Base-by-base conservation (phyloP, 1,139 yeast genomes). In the Eremothecium cymbalariae region DNA sequence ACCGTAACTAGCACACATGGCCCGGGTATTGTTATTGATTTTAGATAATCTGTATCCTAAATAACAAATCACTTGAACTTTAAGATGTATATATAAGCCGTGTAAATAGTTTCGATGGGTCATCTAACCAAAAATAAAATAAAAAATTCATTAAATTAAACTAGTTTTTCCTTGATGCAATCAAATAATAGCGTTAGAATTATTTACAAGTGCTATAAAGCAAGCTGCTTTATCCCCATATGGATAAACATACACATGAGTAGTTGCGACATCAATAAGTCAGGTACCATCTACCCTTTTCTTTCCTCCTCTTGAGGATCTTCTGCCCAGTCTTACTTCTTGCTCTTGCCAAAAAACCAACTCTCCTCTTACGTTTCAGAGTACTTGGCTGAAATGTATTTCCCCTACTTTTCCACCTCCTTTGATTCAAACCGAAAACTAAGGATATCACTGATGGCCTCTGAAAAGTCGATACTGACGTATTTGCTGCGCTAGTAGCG, bases 381-480 rank as follows among this genome's bases (percentile, higher is more conserved):
- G 94, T 86, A 40, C 88, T 80, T 30, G 98, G 97, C 60, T 88
- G 97, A 61, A 81, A 90, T 15, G 95, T 85, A 63, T 85, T 82
- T 62, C 98, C 98, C 66, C 94, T 76, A 18, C 86, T 69, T 57
- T 82, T 78, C 78, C 88, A 79, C 65, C 95, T 73, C 63, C 68
- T 74, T 34, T 51, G 57, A 13, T 38, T 35, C 12, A 38, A 19
- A 60, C 53, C 72, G 60, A 44, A 37, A 11, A 44, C 28, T 35
- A 40, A 44, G 38, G 50, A 51, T 25, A 37, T 44, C 25, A 36
- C 39, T 21, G 46, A 41, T n/a, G n/a, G n/a, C 8, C 42, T n/a
- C 12, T 11, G 28, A 18, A n/a, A n/a, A n/a, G n/a, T n/a, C n/a
- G n/a, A n/a, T n/a, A n/a, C n/a, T n/a, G n/a, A n/a, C n/a, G n/a